These are phyloP conservation scores for Trypanosoma cruzi DNA, from an alignment of 208 protist species.

Conservation along the genomic window DNA sequence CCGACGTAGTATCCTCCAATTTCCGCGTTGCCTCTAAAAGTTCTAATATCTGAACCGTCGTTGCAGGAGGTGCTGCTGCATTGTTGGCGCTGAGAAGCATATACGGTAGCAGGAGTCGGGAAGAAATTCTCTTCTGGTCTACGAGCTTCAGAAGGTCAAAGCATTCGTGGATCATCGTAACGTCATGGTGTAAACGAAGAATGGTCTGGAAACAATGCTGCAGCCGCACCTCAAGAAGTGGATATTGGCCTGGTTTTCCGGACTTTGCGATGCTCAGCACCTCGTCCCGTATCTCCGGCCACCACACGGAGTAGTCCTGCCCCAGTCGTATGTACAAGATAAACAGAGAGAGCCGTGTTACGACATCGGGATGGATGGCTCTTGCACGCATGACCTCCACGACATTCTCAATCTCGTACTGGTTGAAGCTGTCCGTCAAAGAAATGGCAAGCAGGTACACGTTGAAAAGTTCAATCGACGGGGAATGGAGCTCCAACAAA, in stretches of 20 bases:
- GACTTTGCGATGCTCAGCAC: conserved; percentile 33
- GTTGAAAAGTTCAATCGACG: conserved; percentile 84
- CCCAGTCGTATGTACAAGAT: conserved; percentile 87
- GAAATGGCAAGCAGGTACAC: conserved; percentile 86
- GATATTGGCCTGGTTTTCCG: conserved; percentile 34
- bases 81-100: conserved; percentile 72
- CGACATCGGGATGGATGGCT: conserved; percentile 54
- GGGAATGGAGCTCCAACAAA: conserved; percentile 57
- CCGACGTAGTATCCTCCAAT: neutral
- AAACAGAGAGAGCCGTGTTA: conserved; percentile 82
- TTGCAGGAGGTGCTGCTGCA: conserved; percentile 49
- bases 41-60: conserved; percentile 54
- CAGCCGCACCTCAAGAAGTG: conserved; percentile 67
- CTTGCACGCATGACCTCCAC: conserved; percentile 68
- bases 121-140: conserved; percentile 43
- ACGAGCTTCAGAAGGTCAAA: conserved; percentile 55
- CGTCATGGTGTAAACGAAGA: conserved; percentile 75
- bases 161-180: conserved; percentile 58
- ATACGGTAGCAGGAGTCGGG: conserved; percentile 69
- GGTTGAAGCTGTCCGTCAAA: conserved; percentile 86
- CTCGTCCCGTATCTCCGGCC: conserved; percentile 64
- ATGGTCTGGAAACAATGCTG: conserved; percentile 87
- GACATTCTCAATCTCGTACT: conserved; percentile 87
- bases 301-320: conserved; percentile 58
- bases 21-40: conserved; percentile 30